Evolutionary conservation across 441 rosid species (phyloP), one percentile per base, ranked within the genome.

Genomic region (Populus hybrid): DNA sequence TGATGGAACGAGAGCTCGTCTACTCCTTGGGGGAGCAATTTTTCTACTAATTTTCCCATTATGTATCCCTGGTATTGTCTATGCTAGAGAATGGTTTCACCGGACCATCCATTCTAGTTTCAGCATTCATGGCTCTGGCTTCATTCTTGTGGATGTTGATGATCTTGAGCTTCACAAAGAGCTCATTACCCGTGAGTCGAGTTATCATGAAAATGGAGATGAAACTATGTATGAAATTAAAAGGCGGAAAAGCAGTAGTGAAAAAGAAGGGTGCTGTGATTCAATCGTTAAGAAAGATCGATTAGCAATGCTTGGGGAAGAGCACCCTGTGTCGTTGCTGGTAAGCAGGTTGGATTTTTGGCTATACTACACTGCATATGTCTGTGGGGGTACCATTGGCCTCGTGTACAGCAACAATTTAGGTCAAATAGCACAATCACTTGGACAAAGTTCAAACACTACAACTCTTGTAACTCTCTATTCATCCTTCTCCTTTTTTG

Each of bases 371-470:
- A 8, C 85, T 16, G 91, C 97, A 1, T 94, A 95, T 59, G 89
- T 95, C 77, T 95, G 98, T 50, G 99, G 99, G 9, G 98, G 99
- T 9, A 89, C 99, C 50, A 92, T 95, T 75, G 99, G 98, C 12
- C 98, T 95, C 64, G 98, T 92, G 63, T 95, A 94, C 76, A 95
- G 98, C 84, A 95, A 95, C 81, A 95, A 92, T 77, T 84, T 95
- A 2, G 99, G 99, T 73, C 98, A 95, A 86, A 94, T 95, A 76
- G 94, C 98, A 64, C 91, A 94, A 73, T 94, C 98, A 4, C 81
- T 90, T 7, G 97, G 97, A 72, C 88, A 91, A 72, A 69, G 88
- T 65, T 78, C 89, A 0, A 78, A 84, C 10, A 91, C 92, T 10
- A 84, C 93, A 56, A 76, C 87, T 42, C 95, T 96, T 74, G 84